Conservation (phyloP, 164 flowering plant genomes). For the Platanus orientalis region DNA sequence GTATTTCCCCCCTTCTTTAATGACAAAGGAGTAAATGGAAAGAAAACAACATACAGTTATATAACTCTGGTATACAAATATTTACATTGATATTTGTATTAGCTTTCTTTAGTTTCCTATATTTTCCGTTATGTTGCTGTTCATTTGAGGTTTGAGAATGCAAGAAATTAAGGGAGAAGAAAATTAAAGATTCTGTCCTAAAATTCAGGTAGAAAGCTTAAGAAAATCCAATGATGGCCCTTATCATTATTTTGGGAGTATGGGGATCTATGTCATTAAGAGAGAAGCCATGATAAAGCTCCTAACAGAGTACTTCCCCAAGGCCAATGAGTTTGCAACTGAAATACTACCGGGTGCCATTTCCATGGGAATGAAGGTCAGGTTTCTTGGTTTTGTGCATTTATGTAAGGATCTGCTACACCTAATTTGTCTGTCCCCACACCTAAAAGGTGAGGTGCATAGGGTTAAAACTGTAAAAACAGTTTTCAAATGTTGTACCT, state of each 20-base stretch:
- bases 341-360: constrained; percentile 76
- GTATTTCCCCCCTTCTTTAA: constrained; percentile 4
- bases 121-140: not conserved
- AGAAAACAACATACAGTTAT: not conserved
- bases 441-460: too few species aligned
- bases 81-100: too few species aligned
- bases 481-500: too few species aligned
- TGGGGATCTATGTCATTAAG: constrained; percentile 71
- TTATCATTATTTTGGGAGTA: constrained; percentile 26
- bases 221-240: constrained; percentile 9
- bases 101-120: not conserved
- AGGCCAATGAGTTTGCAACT: constrained; percentile 53
- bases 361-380: constrained; percentile 63
- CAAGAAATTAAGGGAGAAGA: not conserved
- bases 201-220: constrained; percentile 27
- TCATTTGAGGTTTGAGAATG: not conserved
- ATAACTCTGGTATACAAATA: too few species aligned
- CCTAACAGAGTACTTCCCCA: constrained; percentile 48
- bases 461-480: too few species aligned
- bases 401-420: too few species aligned
- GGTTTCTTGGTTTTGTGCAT: not conserved
- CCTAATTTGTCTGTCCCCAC: too few species aligned
- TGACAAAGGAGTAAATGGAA: not conserved
- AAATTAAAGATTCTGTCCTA: constrained; percentile 2
- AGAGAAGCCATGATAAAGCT: constrained; percentile 52